Evolutionary conservation across 1,139 yeast species (phyloP).

Genomic region (Pichia sp.): DNA sequence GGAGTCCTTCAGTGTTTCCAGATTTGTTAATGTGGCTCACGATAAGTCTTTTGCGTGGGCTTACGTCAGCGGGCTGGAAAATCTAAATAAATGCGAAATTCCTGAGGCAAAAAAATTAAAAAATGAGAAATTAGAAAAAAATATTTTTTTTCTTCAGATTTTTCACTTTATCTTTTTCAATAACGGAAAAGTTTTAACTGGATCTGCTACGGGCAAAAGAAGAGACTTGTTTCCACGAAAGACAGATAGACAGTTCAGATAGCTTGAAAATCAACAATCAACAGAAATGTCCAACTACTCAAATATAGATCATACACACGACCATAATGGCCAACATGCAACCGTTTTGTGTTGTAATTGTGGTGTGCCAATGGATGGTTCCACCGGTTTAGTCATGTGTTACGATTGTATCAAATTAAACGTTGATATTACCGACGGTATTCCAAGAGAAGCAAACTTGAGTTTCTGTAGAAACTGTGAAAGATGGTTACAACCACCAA

Average conservation of each 20-base stretch:
- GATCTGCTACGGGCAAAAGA: not conserved
- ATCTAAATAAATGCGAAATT: too few relatives aligned
- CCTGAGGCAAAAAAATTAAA: too few relatives aligned
- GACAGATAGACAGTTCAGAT: too few relatives aligned
- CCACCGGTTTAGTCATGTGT: constrained; percentile 93
- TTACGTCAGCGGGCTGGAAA: not conserved
- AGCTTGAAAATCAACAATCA: not conserved
- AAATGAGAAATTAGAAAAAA: not conserved
- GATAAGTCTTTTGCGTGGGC: too few relatives aligned
- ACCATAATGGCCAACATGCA: constrained; percentile 41
- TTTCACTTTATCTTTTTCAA: not conserved
- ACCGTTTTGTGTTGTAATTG: constrained; percentile 97
- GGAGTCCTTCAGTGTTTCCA: not conserved
- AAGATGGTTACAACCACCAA: constrained; percentile 91
- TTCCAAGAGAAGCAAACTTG: constrained; percentile 91
- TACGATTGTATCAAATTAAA: constrained; percentile 94
- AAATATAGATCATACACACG: constrained; percentile 37
- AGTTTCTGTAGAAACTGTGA: constrained; percentile 98
- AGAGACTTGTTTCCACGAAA: too few relatives aligned
- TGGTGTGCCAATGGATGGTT: constrained; percentile 98
- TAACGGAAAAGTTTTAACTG: not conserved
- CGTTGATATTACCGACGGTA: constrained; percentile 93
- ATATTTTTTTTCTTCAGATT: not conserved
- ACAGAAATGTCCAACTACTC: constrained; percentile 49
- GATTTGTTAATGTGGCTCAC: not conserved